Evolutionary conservation across 1,284 basidiomycete genomes (phyloP).

Genomic region (Fomes fomentarius): DNA sequence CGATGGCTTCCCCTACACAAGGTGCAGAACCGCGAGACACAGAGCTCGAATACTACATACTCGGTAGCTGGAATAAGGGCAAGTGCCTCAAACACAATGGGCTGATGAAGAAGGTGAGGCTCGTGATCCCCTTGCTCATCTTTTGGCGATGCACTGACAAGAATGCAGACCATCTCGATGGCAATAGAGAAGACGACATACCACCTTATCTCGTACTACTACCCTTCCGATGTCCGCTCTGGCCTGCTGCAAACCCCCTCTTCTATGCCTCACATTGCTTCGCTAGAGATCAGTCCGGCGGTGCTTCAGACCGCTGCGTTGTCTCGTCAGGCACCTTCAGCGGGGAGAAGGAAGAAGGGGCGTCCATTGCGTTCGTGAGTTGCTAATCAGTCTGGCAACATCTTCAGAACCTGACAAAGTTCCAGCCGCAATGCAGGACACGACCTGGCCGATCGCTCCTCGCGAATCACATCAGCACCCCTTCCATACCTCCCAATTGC

Average conservation of each 20-base stretch:
- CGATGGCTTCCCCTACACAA: constrained; percentile 6
- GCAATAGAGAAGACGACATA: constrained; percentile 27
- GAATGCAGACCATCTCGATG: constrained; percentile 28
- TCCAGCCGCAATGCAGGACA: neutral
- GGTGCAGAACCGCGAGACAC: constrained; percentile 13
- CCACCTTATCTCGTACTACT: constrained; percentile 32
- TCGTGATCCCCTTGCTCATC: neutral
- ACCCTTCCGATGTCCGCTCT: constrained; percentile 29
- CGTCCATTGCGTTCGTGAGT: constrained; percentile 18
- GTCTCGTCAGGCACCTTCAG: constrained; percentile 19
- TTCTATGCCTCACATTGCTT: constrained; percentile 18
- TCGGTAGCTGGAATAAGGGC: constrained; percentile 31
- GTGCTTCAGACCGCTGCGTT: constrained; percentile 19
- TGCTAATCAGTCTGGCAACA: neutral
- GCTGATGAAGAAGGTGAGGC: constrained; percentile 31
- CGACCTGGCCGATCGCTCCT: neutral
- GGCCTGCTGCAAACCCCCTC: constrained; percentile 26
- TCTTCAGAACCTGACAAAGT: neutral
- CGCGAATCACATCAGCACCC: neutral
- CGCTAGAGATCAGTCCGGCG: constrained; percentile 20
- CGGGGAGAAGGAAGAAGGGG: constrained; percentile 15
- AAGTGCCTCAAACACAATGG: constrained; percentile 29
- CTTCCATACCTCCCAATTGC: neutral
- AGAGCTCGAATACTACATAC: constrained; percentile 27
- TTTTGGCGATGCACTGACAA: neutral